Conservation (phyloP, 768 basidiomycete species). For the Krasilnikovozyma curviuscula region DNA sequence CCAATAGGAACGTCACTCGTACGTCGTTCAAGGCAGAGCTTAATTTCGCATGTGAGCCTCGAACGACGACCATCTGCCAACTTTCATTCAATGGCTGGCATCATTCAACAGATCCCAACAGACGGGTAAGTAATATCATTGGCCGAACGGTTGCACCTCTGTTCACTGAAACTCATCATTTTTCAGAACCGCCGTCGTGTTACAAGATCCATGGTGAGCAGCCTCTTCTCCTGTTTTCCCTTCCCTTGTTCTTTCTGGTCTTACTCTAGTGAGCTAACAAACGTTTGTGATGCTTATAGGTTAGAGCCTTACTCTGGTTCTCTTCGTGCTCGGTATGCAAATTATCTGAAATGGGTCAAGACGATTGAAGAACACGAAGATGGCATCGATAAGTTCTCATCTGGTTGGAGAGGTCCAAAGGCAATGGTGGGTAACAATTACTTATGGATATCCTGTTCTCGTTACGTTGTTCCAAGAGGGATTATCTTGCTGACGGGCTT, state of each 20-base stretch:
- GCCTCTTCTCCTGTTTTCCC: not conserved
- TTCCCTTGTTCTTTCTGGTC: not conserved
- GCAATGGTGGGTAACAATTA: not conserved
- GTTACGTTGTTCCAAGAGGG: too few relatives aligned
- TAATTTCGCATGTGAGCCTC: too few relatives aligned
- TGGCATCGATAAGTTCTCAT: slow-evolving; percentile 58
- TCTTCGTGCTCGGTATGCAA: slow-evolving; percentile 15
- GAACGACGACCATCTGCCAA: too few relatives aligned
- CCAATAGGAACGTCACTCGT: too few relatives aligned
- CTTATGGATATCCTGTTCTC: not conserved
- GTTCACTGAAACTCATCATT: not conserved
- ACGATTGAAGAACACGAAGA: slow-evolving; percentile 60
- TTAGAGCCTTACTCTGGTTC: slow-evolving; percentile 10
- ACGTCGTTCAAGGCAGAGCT: too few relatives aligned
- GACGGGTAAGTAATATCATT: too few relatives aligned
- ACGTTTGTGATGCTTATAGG: not conserved
- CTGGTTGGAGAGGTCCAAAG: slow-evolving; percentile 33
- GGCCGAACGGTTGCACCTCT: too few relatives aligned
- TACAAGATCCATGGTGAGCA: slow-evolving; percentile 7
- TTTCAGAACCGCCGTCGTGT: slow-evolving; percentile 9
- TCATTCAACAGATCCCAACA: too few relatives aligned
- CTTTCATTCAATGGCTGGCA: too few relatives aligned
- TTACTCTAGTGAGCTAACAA: not conserved
- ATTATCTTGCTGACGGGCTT: too few relatives aligned
- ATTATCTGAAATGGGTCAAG: slow-evolving; percentile 21